Conservation (phyloP, 2,329 filamentous ascomycete species). For the Trichophyton schoenleinii region DNA sequence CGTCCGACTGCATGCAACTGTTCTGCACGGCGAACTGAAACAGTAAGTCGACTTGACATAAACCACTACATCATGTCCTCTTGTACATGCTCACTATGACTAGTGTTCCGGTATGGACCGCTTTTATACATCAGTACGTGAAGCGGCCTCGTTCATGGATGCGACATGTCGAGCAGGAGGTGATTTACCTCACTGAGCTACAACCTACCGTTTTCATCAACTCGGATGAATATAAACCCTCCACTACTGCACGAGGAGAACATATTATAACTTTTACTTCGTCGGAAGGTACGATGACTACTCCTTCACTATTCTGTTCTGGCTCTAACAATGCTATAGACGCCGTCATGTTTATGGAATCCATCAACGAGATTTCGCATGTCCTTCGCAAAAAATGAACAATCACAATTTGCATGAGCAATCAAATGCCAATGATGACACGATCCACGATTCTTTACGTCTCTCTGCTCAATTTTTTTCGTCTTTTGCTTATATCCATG, state of each 20-base stretch:
- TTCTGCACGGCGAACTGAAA: conserved; percentile 41
- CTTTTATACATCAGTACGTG: conserved; percentile 41
- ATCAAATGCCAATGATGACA: not conserved
- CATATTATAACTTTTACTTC: conserved; percentile 30
- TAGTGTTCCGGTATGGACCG: conserved; percentile 49
- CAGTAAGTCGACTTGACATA: conserved; percentile 22
- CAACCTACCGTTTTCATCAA: conserved; percentile 40
- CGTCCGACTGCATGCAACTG: conserved; percentile 45
- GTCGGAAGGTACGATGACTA: conserved; percentile 17
- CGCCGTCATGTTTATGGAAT: not conserved
- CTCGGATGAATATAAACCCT: conserved; percentile 38
- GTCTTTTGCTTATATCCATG: not conserved
- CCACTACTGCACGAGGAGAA: conserved; percentile 24
- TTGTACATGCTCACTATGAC: not conserved
- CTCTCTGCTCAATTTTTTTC: not conserved
- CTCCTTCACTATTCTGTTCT: not conserved
- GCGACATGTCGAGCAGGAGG: conserved; percentile 29
- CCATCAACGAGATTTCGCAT: not conserved
- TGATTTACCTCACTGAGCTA: conserved; percentile 39
- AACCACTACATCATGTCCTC: not conserved
- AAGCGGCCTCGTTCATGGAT: conserved; percentile 37
- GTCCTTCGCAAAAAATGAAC: not conserved
- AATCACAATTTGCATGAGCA: not conserved
- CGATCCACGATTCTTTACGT: not conserved
- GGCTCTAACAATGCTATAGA: not conserved